Conservation (phyloP, 192 early-diverging fungal species). For the Rhizophagus sp. region DNA sequence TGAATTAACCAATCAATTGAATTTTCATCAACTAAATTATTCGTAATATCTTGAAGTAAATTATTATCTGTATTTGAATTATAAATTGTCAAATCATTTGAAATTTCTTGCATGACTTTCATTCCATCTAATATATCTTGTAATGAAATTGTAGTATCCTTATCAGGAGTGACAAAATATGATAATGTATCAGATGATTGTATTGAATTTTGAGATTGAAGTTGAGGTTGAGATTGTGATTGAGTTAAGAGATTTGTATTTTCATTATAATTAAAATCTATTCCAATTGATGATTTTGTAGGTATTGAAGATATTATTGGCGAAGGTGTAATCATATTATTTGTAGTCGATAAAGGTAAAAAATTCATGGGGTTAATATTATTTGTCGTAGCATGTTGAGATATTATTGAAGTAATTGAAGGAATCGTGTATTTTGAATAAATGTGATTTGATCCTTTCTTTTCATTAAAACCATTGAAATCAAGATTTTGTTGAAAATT, state of each 20-base stretch:
- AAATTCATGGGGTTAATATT: not conserved
- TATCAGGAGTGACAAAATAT: not conserved
- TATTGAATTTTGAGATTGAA: not conserved
- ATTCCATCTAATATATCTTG: not conserved
- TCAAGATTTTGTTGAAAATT: not conserved
- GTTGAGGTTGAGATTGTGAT: too few relatives aligned
- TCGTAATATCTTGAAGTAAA: not conserved
- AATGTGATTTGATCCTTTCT: not conserved
- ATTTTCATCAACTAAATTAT: too few relatives aligned
- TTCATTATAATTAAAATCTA: not conserved
- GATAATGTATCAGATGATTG: not conserved
- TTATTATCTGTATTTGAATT: not conserved
- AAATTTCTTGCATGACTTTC: not conserved
- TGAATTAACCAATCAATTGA: too few relatives aligned
- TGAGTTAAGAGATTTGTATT: not conserved
- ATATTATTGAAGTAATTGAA: not conserved
- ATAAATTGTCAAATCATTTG: not conserved
- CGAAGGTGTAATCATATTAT: not conserved
- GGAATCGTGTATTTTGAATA: not conserved
- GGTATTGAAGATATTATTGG: not conserved
- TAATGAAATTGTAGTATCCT: not conserved
- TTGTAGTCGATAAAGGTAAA: not conserved
- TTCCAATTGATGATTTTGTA: not conserved
- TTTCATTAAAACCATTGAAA: not conserved
- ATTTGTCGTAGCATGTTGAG: not conserved